Conservation (phyloP, 2,329 filamentous ascomycete genomes). For the Aureobasidium sp. region DNA sequence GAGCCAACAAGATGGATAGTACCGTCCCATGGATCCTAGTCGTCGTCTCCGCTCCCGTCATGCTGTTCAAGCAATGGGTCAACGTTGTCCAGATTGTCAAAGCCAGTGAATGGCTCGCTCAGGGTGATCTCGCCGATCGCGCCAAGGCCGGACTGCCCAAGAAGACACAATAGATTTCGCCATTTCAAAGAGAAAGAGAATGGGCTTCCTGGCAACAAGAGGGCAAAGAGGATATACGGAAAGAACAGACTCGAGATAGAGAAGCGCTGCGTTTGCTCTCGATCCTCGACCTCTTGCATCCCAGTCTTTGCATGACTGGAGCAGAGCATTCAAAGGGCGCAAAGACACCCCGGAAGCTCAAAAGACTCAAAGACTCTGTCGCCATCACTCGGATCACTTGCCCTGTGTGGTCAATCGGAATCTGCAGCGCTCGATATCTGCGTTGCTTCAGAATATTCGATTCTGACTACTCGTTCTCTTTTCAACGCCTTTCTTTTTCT, state of each 20-base stretch:
- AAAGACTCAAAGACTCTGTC: neutral
- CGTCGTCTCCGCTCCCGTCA: slow-evolving; percentile 71
- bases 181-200: neutral
- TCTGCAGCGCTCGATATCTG: neutral
- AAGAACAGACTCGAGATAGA: no score
- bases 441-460: neutral
- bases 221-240: neutral
- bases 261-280: neutral
- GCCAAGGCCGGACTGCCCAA: slow-evolving; percentile 27
- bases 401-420: neutral
- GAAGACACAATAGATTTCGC: slow-evolving; percentile 8
- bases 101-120: slow-evolving; percentile 82
- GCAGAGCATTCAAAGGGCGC: neutral
- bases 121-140: slow-evolving; percentile 70
- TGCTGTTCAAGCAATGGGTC: slow-evolving; percentile 86
- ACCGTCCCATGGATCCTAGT: slow-evolving; percentile 69
- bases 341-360: neutral
- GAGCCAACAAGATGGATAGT: slow-evolving; percentile 68
- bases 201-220: neutral
- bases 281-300: neutral
- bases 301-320: neutral
- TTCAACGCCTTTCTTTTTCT: neutral
- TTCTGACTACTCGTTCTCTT: neutral
- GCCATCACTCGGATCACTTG: neutral
- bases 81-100: slow-evolving; percentile 92